phyloP scores from a whole-genome alignment of 495 filamentous ascomycete genomes.

The Usnea hakonensis region DNA sequence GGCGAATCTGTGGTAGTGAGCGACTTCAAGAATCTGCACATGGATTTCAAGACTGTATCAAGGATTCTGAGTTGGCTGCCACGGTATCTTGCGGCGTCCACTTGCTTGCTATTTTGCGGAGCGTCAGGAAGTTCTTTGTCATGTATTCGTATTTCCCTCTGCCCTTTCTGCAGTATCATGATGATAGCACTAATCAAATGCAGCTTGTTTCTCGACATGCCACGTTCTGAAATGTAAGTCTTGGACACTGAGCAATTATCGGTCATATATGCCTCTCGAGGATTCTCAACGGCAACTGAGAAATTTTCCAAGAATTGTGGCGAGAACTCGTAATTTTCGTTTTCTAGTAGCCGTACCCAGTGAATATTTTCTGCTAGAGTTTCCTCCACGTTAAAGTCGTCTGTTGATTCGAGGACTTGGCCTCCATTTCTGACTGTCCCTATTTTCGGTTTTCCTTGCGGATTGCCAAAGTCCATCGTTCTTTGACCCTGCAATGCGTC shows the following conservation, averaged over 20 bases:
- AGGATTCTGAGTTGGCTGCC: conserved; percentile 19
- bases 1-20: conserved; percentile 1
- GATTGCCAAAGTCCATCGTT: background rate
- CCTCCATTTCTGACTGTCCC: background rate
- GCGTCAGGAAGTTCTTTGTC: conserved; percentile 6
- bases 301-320: conserved; percentile 19
- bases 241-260: conserved; percentile 3
- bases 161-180: conserved; percentile 24
- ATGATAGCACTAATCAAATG: conserved; percentile 19
- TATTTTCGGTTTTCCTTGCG: background rate
- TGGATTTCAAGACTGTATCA: conserved; percentile 5
- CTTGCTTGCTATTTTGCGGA: conserved; percentile 18
- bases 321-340: conserved; percentile 13
- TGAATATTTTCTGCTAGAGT: conserved; percentile 15
- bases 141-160: conserved; percentile 8
- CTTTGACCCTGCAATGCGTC: background rate
- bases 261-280: conserved; percentile 8
- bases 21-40: conserved; percentile 9
- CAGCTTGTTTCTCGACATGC: conserved; percentile 21
- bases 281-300: conserved; percentile 22
- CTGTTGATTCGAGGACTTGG: background rate
- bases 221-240: background rate
- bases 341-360: conserved; percentile 23
- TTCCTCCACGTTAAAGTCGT: background rate
- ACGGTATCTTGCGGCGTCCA: conserved; percentile 24